Evolutionary conservation across 2,329 filamentous ascomycete genomes (phyloP).

Genomic region (Colletotrichum sp.): DNA sequence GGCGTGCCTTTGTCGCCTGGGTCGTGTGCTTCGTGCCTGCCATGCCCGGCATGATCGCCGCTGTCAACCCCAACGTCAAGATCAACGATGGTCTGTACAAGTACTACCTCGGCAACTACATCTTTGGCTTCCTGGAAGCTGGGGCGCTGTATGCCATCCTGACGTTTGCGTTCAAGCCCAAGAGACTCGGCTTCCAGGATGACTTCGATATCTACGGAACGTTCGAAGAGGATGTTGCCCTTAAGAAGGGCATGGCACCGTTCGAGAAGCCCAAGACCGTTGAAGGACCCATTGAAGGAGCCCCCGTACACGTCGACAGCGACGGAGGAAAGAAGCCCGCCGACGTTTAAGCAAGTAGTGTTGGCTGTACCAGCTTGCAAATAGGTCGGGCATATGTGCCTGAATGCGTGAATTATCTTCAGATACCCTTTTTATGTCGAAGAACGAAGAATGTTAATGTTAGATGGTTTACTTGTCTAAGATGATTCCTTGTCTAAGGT

Average conservation of each 20-base stretch:
- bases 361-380: background rate
- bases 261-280: conserved; percentile 12
- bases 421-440: background rate
- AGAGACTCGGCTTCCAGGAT: conserved; percentile 9
- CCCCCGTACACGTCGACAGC: background rate
- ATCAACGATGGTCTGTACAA: conserved; percentile 25
- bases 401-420: background rate
- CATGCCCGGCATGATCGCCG: conserved; percentile 29
- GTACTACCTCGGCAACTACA: conserved; percentile 23
- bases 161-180: conserved; percentile 15
- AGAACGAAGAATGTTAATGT: background rate
- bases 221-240: conserved; percentile 16
- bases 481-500: background rate
- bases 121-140: conserved; percentile 21
- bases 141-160: conserved; percentile 9
- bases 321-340: background rate
- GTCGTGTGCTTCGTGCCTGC: conserved; percentile 34
- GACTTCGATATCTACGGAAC: conserved; percentile 19
- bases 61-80: conserved; percentile 17
- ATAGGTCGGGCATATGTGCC: background rate
- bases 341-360: background rate
- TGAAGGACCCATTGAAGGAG: background rate
- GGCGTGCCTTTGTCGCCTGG: conserved; percentile 36
- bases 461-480: background rate
- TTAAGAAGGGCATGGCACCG: conserved; percentile 17